These are phyloP conservation scores for Biscogniauxia marginata DNA, from an alignment of 2,329 filamentous ascomycete species.

Conservation along the genomic window DNA sequence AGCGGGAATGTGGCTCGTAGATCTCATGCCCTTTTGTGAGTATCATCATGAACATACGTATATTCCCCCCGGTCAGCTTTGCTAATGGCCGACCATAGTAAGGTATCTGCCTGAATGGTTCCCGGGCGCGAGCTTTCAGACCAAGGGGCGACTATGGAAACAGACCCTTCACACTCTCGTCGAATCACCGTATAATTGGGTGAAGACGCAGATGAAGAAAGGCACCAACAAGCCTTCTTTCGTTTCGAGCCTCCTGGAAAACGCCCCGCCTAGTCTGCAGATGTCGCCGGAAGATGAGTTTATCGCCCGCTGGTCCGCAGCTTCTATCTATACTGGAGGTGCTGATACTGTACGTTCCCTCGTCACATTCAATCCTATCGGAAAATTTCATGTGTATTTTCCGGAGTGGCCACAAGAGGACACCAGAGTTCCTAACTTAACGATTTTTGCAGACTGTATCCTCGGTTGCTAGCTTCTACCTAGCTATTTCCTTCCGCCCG, in stretches of 20 bases:
- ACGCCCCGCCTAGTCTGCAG: not conserved
- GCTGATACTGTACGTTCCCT: slow-evolving; percentile 24
- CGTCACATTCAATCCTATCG: not conserved
- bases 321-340: slow-evolving; percentile 21
- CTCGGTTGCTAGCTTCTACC: slow-evolving; percentile 41
- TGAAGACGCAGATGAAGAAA: slow-evolving; percentile 17
- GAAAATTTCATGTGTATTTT: not conserved
- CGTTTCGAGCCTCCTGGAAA: slow-evolving; percentile 11
- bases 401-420: too few species aligned
- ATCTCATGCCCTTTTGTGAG: slow-evolving; percentile 27
- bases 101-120: slow-evolving; percentile 28
- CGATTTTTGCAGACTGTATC: slow-evolving; percentile 38
- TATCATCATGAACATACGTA: not conserved
- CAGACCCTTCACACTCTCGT: slow-evolving; percentile 5
- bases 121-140: slow-evolving; percentile 29
- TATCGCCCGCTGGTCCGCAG: slow-evolving; percentile 17
- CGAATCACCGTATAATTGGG: slow-evolving; percentile 23
- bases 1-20: slow-evolving; percentile 27
- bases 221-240: slow-evolving; percentile 15
- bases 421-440: too few species aligned
- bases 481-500: slow-evolving; percentile 47
- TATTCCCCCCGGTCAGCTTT: not conserved
- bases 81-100: slow-evolving; percentile 15
- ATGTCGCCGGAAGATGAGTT: slow-evolving; percentile 13
- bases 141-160: slow-evolving; percentile 12